Evolutionary conservation across 768 basidiomycete species (phyloP).

Genomic region (Bullera alba): DNA sequence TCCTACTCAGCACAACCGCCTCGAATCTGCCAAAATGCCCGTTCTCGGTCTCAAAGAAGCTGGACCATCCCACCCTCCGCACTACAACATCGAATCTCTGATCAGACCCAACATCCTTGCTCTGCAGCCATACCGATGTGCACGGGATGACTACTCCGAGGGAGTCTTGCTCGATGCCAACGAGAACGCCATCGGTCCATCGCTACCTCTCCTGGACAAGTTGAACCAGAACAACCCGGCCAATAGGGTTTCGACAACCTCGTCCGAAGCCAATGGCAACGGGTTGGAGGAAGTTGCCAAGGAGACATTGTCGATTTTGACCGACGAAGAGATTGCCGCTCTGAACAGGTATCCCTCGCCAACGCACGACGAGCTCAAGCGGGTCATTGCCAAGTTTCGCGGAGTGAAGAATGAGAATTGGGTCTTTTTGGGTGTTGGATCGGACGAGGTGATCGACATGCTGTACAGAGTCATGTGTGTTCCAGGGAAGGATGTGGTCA

Average conservation of each 20-base stretch:
- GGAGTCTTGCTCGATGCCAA: constrained; percentile 95
- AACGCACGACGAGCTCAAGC: constrained; percentile 70
- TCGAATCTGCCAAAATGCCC: too few relatives aligned
- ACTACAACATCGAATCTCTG: constrained; percentile 75
- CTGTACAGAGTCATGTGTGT: constrained; percentile 81
- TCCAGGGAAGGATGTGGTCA: constrained; percentile 70
- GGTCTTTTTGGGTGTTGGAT: constrained; percentile 91
- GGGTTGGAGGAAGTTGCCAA: not conserved
- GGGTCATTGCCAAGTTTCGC: constrained; percentile 65
- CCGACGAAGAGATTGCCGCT: constrained; percentile 16
- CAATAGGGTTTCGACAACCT: constrained; percentile 1
- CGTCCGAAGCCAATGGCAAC: not conserved
- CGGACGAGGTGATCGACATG: constrained; percentile 92
- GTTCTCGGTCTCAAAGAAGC: constrained; percentile 43
- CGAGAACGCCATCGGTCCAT: constrained; percentile 89
- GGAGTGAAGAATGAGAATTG: constrained; percentile 59
- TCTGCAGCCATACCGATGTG: constrained; percentile 87
- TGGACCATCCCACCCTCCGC: constrained; percentile 55
- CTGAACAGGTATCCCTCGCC: constrained; percentile 94
- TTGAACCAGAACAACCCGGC: not conserved
- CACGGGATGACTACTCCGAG: constrained; percentile 85
- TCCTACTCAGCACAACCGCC: too few relatives aligned
- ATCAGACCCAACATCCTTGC: constrained; percentile 92
- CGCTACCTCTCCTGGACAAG: constrained; percentile 53
- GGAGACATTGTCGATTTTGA: constrained; percentile 18